Evolutionary conservation across 2,329 filamentous ascomycete genomes (phyloP).

Genomic region (Chaetomium sp.): DNA sequence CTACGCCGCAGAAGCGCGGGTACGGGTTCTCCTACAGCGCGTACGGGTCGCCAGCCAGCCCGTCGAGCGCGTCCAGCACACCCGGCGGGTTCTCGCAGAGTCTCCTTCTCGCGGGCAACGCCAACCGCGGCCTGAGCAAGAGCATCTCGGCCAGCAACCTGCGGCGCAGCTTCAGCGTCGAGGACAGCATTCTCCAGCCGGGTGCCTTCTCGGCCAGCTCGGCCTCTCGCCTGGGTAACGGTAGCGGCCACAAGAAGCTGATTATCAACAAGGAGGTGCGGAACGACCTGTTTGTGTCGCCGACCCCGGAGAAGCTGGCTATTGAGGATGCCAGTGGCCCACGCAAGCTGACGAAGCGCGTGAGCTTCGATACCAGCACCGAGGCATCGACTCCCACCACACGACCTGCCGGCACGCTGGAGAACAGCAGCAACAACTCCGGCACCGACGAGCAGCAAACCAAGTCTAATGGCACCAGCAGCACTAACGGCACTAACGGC

Average conservation of each 20-base stretch:
- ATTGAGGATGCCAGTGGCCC: conserved; percentile 37
- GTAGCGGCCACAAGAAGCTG: conserved; percentile 76
- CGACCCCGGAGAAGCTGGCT: conserved; percentile 45
- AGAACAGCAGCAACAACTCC: conserved; percentile 43
- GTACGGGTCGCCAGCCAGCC: conserved; percentile 74
- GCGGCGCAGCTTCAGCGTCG: conserved; percentile 70
- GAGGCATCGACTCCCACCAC: conserved; percentile 40
- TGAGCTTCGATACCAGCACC: conserved; percentile 77
- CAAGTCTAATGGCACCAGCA: conserved; percentile 44
- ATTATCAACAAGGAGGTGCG: conserved; percentile 85
- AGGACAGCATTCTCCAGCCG: conserved; percentile 80
- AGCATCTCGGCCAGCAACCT: conserved; percentile 85
- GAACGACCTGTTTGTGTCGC: conserved; percentile 61
- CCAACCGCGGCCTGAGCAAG: conserved; percentile 70
- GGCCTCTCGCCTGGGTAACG: conserved; percentile 56
- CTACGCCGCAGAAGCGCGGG: conserved; percentile 77
- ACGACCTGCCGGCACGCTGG: conserved; percentile 33
- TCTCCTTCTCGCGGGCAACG: conserved; percentile 52
- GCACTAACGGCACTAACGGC: conserved; percentile 27
- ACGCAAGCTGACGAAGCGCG: conserved; percentile 68
- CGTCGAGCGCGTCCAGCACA: conserved; percentile 61
- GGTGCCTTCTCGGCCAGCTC: conserved; percentile 72
- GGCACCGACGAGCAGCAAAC: conserved; percentile 53
- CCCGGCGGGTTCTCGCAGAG: conserved; percentile 62
- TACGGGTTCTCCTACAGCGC: conserved; percentile 92